A percentile compares a stretch with the other conserved stretches of the same genome.
phyloP scores from a whole-genome alignment of 768 basidiomycete species.

The Boletus huronensis region DNA sequence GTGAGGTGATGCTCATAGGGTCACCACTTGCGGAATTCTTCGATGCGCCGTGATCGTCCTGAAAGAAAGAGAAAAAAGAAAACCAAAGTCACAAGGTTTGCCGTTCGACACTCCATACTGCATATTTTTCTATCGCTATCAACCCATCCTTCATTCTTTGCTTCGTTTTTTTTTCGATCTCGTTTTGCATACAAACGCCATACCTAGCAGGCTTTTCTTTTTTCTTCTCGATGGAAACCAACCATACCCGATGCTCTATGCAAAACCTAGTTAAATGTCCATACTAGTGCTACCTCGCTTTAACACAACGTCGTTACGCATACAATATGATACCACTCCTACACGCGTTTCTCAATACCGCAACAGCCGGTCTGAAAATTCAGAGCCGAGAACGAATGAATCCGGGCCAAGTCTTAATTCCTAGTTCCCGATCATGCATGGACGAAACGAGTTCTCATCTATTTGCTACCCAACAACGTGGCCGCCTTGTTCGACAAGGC shows the following conservation, averaged over 20 bases:
- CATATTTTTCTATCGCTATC: background rate
- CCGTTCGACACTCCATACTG: background rate
- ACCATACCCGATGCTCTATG: no score
- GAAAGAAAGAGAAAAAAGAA: background rate
- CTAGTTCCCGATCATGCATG: background rate
- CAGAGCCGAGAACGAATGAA: no score
- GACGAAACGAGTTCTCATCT: background rate
- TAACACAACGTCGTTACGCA: background rate
- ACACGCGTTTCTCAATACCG: no score
- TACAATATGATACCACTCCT: background rate
- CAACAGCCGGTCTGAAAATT: background rate
- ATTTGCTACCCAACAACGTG: conserved; percentile 34
- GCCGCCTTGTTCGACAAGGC: conserved; percentile 56
- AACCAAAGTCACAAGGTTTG: background rate
- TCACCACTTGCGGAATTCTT: conserved; percentile 2
- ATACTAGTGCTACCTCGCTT: background rate
- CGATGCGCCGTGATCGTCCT: background rate
- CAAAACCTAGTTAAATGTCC: no score
- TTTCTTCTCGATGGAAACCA: background rate
- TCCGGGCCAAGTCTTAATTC: no score
- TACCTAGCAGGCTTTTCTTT: background rate
- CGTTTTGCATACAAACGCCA: background rate
- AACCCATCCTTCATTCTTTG: background rate
- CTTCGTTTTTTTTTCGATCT: background rate
- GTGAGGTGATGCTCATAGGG: conserved; percentile 22